phyloP scores from a whole-genome alignment of 2,329 filamentous ascomycete species.

The Beauveria bassiana region DNA sequence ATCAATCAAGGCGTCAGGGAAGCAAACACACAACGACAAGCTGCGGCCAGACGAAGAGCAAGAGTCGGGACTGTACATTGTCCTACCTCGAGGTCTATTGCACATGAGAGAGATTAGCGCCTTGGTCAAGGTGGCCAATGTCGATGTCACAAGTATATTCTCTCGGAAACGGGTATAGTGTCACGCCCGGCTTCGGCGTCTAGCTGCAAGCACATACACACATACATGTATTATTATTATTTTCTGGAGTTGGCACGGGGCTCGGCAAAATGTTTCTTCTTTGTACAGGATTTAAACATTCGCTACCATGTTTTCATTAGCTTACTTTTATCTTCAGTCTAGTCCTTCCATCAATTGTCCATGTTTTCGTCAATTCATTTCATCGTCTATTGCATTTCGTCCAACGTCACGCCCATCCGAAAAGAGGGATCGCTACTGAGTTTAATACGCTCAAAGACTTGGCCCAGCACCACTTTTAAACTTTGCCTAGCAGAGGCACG shows the following conservation, averaged over 20 bases:
- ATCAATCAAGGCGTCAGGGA: conserved; percentile 15
- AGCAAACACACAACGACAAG: conserved; percentile 17
- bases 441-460: neutral
- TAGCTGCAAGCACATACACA: neutral
- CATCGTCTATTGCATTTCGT: neutral
- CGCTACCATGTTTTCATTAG: neutral
- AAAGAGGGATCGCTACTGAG: neutral
- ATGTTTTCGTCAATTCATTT: neutral
- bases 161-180: neutral
- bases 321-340: neutral
- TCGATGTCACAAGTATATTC: conserved; percentile 2
- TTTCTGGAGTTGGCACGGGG: neutral
- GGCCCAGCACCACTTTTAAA: neutral
- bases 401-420: no score
- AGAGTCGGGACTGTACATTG: conserved; percentile 15
- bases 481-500: conserved; percentile 24
- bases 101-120: conserved; percentile 14
- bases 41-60: conserved; percentile 15
- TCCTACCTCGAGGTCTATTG: conserved; percentile 13
- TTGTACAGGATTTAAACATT: neutral
- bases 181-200: neutral
- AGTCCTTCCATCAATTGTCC: neutral
- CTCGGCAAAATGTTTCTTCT: neutral
- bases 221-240: neutral
- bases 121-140: conserved; percentile 15